phyloP scores from a whole-genome alignment of 805 yeast species.

The Candida boidinii region DNA sequence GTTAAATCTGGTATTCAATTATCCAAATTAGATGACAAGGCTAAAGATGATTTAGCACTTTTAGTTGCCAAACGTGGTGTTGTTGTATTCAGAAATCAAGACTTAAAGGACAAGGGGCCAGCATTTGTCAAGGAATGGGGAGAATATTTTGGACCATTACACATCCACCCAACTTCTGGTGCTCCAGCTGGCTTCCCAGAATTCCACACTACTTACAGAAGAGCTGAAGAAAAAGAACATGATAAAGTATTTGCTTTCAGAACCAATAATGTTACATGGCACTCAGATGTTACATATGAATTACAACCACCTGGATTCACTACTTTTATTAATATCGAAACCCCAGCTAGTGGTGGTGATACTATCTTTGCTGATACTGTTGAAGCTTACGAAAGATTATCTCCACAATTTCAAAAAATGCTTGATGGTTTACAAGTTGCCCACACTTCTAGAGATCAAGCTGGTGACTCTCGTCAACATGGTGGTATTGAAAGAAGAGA shows the following conservation, averaged over 20 bases:
- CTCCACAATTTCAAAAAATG: slow-evolving; percentile 53
- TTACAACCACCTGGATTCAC: slow-evolving; percentile 63
- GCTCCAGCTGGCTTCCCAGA: slow-evolving; percentile 49
- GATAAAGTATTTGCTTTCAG: slow-evolving; percentile 23
- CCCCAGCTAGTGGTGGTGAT: slow-evolving; percentile 63
- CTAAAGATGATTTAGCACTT: slow-evolving; percentile 56
- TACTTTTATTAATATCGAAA: slow-evolving; percentile 49
- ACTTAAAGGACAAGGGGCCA: slow-evolving; percentile 45
- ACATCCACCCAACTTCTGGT: slow-evolving; percentile 64
- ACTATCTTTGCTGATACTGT: slow-evolving; percentile 67
- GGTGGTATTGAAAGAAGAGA: slow-evolving; percentile 65
- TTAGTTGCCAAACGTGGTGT: slow-evolving; percentile 60
- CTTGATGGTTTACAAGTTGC: slow-evolving; percentile 55
- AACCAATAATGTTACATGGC: slow-evolving; percentile 41
- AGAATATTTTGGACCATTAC: slow-evolving; percentile 54
- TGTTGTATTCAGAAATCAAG: slow-evolving; percentile 53
- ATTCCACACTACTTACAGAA: slow-evolving; percentile 48
- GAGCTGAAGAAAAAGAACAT: slow-evolving; percentile 26
- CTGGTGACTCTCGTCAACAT: slow-evolving; percentile 37
- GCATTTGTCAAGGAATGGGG: slow-evolving; percentile 39
- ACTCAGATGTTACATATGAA: slow-evolving; percentile 66
- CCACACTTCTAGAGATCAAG: slow-evolving; percentile 69
- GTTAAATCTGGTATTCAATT: slow-evolving; percentile 43
- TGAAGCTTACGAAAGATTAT: slow-evolving; percentile 65
- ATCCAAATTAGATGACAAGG: slow-evolving; percentile 38